Base-by-base conservation (phyloP, 2,329 filamentous ascomycete genomes). In the Colletotrichum sp. region DNA sequence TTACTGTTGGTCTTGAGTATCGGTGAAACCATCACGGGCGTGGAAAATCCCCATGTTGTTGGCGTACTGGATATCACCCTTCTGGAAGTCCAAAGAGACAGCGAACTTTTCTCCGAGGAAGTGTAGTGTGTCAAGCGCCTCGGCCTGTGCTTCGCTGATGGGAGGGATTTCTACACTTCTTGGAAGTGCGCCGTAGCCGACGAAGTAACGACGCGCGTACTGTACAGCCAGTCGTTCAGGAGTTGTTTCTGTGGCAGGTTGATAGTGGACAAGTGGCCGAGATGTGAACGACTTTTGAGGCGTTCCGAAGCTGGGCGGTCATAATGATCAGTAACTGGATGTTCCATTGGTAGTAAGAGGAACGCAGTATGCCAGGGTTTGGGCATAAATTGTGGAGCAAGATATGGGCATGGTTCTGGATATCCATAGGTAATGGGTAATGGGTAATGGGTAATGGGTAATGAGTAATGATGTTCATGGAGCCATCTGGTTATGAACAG, bases 131-230 rank as follows among this genome's bases (percentile, higher is more conserved):
- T 90, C 89, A 5, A 91, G 83, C 0, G 89, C 89, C 76, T 90
- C 89, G 6, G 88, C 87, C 76, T 91, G 89, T 0, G 87, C 87
- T 76, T 90, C 87, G 1, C 87, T 88, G 72, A 90, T 88, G 18
- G 91, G 87, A 0, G 92, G 92, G 65, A 94, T 90, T 16, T 87
- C 80, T 1, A 84, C 72, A 10, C 86, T 89, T 67, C 92, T 85
- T 5, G 91, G 90, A 1, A 91, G 84, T 0, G 87, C 87, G 73
- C 88, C 87, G 79, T 90, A 93, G 4, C 92, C 85, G 67, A 91
- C 91, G 77, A 93, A 93, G 32, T 84, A 85, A 1, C 92, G 87
- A 5, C 92, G 88, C 0, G 89, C 90, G 77, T 93, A 93, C 76
- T 93, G 91, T 26, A 93, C 87, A 8, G 91, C 83, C 2, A 93